Evolutionary conservation across 2,329 filamentous ascomycete species (phyloP).

Genomic region (Penicillium sp.): DNA sequence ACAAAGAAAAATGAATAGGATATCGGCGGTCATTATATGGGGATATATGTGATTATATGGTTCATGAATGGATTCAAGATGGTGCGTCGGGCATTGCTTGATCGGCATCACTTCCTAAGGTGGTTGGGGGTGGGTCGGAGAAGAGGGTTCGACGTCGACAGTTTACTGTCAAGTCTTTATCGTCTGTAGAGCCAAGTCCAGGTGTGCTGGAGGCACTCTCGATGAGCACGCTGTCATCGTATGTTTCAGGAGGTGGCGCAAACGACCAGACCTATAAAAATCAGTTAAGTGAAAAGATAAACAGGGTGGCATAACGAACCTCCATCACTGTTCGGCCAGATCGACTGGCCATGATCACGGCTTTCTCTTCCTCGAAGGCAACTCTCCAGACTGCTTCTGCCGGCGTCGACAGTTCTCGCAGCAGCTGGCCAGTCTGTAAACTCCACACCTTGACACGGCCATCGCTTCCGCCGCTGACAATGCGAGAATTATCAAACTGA

Average conservation of each 20-base stretch:
- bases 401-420: slow-evolving; percentile 86
- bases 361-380: slow-evolving; percentile 97
- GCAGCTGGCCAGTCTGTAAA: slow-evolving; percentile 82
- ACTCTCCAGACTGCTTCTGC: slow-evolving; percentile 97
- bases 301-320: slow-evolving; percentile 51
- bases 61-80: slow-evolving; percentile 17
- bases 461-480: slow-evolving; percentile 94
- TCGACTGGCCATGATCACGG: slow-evolving; percentile 88
- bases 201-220: slow-evolving; percentile 37
- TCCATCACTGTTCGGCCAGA: slow-evolving; percentile 93
- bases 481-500: slow-evolving; percentile 93
- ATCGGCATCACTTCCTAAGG: slow-evolving; percentile 30
- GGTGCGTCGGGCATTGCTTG: slow-evolving; percentile 37
- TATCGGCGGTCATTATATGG: slow-evolving; percentile 22
- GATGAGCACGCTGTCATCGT: slow-evolving; percentile 27
- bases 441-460: slow-evolving; percentile 99
- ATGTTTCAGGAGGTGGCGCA: slow-evolving; percentile 64
- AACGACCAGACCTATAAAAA: slow-evolving; percentile 82
- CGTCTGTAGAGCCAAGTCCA: slow-evolving; percentile 23
- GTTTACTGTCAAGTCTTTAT: slow-evolving; percentile 12
- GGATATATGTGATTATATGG: slow-evolving; percentile 13
- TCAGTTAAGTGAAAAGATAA: slow-evolving; percentile 10
- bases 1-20: not conserved
- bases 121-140: slow-evolving; percentile 33
- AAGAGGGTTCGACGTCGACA: slow-evolving; percentile 26